Conservation (phyloP, 805 yeast species). For the Teunomyces aglyptinius region DNA sequence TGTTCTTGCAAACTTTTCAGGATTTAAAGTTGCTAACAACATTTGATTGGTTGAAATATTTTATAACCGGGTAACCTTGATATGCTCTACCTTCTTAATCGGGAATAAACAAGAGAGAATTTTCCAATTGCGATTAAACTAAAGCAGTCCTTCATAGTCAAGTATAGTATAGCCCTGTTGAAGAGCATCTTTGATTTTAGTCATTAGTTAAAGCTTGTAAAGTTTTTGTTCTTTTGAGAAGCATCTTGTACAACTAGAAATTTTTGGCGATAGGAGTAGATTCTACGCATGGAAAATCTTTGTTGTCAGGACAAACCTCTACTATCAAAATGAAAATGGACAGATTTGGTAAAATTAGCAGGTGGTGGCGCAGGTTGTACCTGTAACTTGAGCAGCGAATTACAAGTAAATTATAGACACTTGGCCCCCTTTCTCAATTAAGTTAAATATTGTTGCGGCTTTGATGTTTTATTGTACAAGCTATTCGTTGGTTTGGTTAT, state of each 20-base stretch:
- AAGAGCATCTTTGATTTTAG: not conserved
- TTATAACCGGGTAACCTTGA: not conserved
- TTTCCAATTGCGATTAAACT: not conserved
- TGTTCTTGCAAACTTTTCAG: slow-evolving; percentile 1
- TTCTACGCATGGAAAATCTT: slow-evolving; percentile 2
- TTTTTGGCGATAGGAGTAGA: not conserved
- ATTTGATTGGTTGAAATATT: not conserved
- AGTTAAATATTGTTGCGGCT: too few species aligned
- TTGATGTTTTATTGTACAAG: too few species aligned
- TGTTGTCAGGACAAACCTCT: slow-evolving; percentile 3
- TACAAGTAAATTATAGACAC: not conserved
- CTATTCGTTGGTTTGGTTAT: too few species aligned
- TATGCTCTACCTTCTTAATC: not conserved
- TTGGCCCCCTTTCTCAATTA: too few species aligned
- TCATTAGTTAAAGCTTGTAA: not conserved
- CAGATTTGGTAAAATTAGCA: not conserved
- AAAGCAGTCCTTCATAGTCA: not conserved
- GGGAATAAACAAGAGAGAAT: not conserved
- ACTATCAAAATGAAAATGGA: not conserved
- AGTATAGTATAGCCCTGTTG: not conserved
- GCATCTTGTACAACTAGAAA: not conserved
- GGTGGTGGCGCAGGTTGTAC: not conserved
- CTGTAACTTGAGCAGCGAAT: not conserved
- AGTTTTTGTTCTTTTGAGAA: not conserved
- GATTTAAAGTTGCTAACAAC: not conserved